These are phyloP conservation scores for Dactylellina parvicollis DNA, from an alignment of 2,329 filamentous ascomycete species.

Conservation along the genomic window DNA sequence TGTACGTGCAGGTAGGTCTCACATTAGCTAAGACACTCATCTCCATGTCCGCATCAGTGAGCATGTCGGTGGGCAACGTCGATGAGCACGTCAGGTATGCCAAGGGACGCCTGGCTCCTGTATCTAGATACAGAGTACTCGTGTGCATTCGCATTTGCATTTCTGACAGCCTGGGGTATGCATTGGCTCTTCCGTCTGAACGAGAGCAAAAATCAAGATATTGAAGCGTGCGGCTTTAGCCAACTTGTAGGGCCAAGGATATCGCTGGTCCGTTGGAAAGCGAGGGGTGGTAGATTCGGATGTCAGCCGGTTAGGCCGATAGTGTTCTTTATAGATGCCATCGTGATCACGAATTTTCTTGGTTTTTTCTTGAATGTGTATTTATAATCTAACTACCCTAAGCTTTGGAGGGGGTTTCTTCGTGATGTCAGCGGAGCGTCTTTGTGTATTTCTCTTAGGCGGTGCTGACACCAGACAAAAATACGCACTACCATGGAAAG, in stretches of 20 bases:
- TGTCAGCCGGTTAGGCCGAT: conserved; percentile 38
- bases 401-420: too few species aligned
- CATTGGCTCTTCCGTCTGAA: conserved; percentile 51
- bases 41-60: neutral
- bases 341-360: conserved; percentile 45
- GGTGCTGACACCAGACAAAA: too few species aligned
- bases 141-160: conserved; percentile 4
- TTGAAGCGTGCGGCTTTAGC: conserved; percentile 1
- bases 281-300: conserved; percentile 24
- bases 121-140: neutral
- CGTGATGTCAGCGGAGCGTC: too few species aligned
- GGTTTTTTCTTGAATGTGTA: too few species aligned
- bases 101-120: neutral
- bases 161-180: conserved; percentile 22
- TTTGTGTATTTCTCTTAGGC: too few species aligned
- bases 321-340: neutral
- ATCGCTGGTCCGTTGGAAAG: conserved; percentile 27
- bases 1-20: conserved; percentile 1
- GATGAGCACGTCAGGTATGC: neutral
- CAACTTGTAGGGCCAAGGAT: conserved; percentile 23
- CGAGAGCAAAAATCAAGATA: neutral
- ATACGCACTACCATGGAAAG: too few species aligned
- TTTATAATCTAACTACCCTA: too few species aligned
- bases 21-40: conserved; percentile 16
- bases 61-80: neutral